Evolutionary conservation across 192 early-diverging fungal species (phyloP).

Genomic region (Nowakowskiella sp.): DNA sequence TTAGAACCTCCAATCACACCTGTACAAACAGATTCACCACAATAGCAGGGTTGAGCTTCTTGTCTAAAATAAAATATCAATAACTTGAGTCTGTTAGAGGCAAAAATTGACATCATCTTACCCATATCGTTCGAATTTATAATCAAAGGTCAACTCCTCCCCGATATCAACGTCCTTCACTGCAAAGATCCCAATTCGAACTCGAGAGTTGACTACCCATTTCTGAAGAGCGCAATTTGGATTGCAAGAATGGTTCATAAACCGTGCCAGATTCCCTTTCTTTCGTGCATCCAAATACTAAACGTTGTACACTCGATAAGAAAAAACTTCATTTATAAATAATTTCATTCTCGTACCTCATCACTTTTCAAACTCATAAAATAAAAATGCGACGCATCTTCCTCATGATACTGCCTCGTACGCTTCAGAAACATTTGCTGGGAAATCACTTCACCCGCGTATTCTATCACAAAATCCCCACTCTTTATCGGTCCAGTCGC

Average conservation of each 20-base stretch:
- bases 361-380: conserved; percentile 94
- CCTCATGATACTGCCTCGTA: conserved; percentile 67
- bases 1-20: conserved; percentile 86
- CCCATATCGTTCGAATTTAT: conserved; percentile 94
- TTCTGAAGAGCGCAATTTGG: conserved; percentile 94
- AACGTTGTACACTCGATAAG: neutral
- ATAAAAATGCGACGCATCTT: conserved; percentile 88
- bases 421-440: conserved; percentile 74
- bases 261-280: conserved; percentile 87
- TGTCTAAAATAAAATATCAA: conserved; percentile 36
- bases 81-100: neutral
- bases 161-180: conserved; percentile 63
- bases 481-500: conserved; percentile 58
- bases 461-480: conserved; percentile 93
- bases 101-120: conserved; percentile 24
- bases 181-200: conserved; percentile 96
- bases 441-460: conserved; percentile 91
- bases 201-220: conserved; percentile 86
- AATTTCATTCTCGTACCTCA: conserved; percentile 46
- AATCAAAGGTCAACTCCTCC: conserved; percentile 95
- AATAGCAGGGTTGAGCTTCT: conserved; percentile 87
- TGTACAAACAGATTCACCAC: conserved; percentile 78
- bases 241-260: conserved; percentile 96
- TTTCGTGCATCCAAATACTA: conserved; percentile 91
- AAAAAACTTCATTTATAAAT: neutral